phyloP scores from a whole-genome alignment of 768 basidiomycete genomes.

The Leccinum fibrillosum region DNA sequence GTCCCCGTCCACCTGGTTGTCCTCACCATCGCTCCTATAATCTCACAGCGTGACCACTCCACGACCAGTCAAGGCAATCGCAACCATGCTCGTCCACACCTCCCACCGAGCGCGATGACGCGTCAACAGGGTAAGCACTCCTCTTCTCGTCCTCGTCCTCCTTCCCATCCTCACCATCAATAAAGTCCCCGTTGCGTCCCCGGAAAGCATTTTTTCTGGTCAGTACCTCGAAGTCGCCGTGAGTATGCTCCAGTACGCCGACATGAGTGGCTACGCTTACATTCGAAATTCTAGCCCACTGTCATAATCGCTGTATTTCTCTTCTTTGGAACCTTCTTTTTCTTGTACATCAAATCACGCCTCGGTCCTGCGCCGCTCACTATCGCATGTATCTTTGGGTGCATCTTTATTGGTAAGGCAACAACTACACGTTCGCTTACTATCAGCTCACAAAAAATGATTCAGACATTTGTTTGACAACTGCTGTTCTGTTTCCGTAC shows the following conservation, averaged over 20 bases:
- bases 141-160: too few species aligned
- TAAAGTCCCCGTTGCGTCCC: conserved; percentile 36
- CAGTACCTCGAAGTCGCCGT: conserved; percentile 53
- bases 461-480: conserved; percentile 57
- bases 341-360: conserved; percentile 58
- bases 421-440: neutral
- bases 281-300: conserved; percentile 41
- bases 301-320: conserved; percentile 61
- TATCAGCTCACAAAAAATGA: neutral
- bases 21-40: too few species aligned
- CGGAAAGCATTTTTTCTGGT: conserved; percentile 44
- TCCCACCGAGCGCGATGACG: too few species aligned
- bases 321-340: conserved; percentile 53
- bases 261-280: neutral
- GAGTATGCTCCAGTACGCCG: conserved; percentile 1
- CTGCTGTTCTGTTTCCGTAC: conserved; percentile 59
- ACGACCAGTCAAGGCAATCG: too few species aligned
- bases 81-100: too few species aligned
- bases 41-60: too few species aligned
- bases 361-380: conserved; percentile 63
- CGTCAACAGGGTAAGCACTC: too few species aligned
- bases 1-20: too few species aligned
- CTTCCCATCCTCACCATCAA: conserved; percentile 11
- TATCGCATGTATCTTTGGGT: conserved; percentile 53
- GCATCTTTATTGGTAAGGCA: conserved; percentile 53